Evolutionary conservation across 208 protist species (phyloP), one percentile per base, ranked within the genome.

Genomic region (Trypanosoma scelopori): DNA sequence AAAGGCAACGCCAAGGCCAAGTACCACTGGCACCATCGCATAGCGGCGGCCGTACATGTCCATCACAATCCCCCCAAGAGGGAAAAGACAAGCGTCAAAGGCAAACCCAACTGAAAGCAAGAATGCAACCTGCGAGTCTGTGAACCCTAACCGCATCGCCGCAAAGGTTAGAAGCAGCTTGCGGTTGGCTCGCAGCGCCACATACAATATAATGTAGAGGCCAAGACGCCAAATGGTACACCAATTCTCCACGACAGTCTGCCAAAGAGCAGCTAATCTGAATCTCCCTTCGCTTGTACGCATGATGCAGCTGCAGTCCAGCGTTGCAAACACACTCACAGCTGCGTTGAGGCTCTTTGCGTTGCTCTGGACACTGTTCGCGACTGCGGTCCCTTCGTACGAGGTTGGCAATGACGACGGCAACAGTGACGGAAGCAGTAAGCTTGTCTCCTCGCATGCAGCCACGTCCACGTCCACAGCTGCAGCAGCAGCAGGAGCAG

Each of bases 81-180:
- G 85, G 45, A 95, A 95, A 20, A 94, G 69, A 64, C 16, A 39
- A 0, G 64, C 65, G 79, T 68, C 35, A 78, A 83, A 68, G 60
- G 76, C 39, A 75, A 93, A 93, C 60, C 79, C 79, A 48, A 89
- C 65, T 43, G 80, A 83, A 20, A 89, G 57, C 3, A 93, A 65
- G 74, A 87, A 90, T 5, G 79, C 83, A n/a, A 96, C 49, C 27
- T 91, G 67, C 22, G 82, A 72, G 45, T 92, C 78, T 39, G 73
- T 74, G 63, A 96, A 79, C 18, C 65, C 65, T 16, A 76, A 47
- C 7, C 69, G 73, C 81, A 93, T 87, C 15, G 74, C 79, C 3
- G 83, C 81, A 59, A 96, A 81, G 35, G 79, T 75, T 23, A 93
- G 53, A 48, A 96, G 83, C 27, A 93, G 79, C 75, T 96, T 93